Percentiles rank a stretch among this genome's conserved stretches.
Conservation (phyloP, 2,329 filamentous ascomycete species). For the Biscogniauxia sp. region DNA sequence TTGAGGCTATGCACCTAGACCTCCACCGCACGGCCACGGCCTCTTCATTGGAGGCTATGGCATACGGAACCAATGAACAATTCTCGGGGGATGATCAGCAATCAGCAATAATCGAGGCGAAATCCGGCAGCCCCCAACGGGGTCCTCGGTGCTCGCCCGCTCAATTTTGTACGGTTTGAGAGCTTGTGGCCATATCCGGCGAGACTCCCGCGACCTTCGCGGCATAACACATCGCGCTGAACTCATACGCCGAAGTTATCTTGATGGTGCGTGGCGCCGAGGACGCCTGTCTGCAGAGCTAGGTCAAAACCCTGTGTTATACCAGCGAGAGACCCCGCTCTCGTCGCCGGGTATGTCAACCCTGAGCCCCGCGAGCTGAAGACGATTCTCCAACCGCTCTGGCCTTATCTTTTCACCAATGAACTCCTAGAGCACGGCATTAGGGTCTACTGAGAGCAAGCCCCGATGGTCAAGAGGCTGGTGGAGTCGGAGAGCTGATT, state of each 20-base stretch:
- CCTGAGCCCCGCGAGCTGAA: not conserved
- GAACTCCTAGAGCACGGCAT: too few relatives aligned
- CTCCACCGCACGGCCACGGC: not conserved
- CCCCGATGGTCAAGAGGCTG: not conserved
- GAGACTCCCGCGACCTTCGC: not conserved
- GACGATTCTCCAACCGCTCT: not conserved
- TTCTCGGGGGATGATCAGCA: too few relatives aligned
- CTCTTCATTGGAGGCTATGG: not conserved
- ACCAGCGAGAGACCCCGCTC: not conserved
- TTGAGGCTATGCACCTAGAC: not conserved
- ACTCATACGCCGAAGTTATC: not conserved
- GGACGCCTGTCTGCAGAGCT: not conserved
- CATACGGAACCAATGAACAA: not conserved
- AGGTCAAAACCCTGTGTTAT: not conserved
- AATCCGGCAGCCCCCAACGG: not conserved
- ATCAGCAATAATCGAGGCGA: slow-evolving; percentile 1
- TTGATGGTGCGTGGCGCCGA: not conserved
- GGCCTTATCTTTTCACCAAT: not conserved
- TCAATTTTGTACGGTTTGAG: not conserved
- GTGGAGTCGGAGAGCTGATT: not conserved
- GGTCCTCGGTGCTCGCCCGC: not conserved
- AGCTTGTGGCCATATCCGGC: not conserved
- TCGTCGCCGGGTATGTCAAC: not conserved
- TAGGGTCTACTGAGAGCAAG: not conserved
- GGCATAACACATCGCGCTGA: not conserved